Base-by-base conservation (phyloP, 257 asterid genomes). In the Rehmannia glutinosa region DNA sequence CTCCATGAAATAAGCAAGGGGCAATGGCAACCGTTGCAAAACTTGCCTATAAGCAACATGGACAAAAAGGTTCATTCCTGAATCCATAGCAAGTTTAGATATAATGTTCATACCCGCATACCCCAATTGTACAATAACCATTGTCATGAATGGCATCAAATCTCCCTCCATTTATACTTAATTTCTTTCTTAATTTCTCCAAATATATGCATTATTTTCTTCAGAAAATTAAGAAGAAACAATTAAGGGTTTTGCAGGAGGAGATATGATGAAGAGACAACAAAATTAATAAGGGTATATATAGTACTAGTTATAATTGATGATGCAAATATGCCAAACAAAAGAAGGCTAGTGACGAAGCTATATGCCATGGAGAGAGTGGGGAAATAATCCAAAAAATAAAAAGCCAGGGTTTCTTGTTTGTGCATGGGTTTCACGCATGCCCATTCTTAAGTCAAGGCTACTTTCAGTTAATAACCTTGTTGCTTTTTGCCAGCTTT, bases 31-130 rank as follows among this genome's bases (percentile, higher is more conserved):
- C 11, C 60, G 92, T 74, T 0, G 96, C 97, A 90, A 86, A 8
- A 93, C 45, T 65, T 93, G 98, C 12, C 97, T 81, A 54, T 93
- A 93, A 28, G 98, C 98, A 6, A 93, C 96, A 24, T 86, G 95
- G 35, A 93, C 88, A n/a, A 77, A 87, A 23, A 97, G 97, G 70
- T 88, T 78, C 97, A 93, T 93, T 0, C 98, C 97, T 1, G 97
- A 80, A 80, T 88, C 95, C 96, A 93, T 86, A 0, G 96, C 98
- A 4, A 90, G 81, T 62, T 85, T 93, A 2, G 97, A 88, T 9
- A 93, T 62, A 5, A 93, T 86, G 60, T 87, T 93, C 95, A 93
- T 85, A 0, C 97, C 97, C 7, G 95, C 95, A 42, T 87, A 90
- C 0, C 97, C 96, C 28, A 88, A 8, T 49, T 93, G 98, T 23